phyloP scores from a whole-genome alignment of 2,329 filamentous ascomycete genomes.

The Torrubiellomyces zombiae region DNA sequence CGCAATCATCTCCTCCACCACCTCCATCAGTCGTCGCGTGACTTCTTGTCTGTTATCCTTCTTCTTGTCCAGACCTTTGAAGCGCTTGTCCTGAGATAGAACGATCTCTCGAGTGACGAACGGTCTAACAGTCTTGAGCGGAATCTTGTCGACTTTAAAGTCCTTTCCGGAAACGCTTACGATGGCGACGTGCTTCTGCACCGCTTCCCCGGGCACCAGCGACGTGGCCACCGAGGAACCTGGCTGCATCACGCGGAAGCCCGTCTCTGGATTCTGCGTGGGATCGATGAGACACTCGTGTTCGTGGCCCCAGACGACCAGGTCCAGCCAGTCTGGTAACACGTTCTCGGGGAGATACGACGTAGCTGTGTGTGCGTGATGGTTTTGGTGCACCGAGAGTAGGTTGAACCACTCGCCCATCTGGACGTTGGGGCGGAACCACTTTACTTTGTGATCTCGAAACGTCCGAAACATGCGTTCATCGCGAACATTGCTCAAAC shows the following conservation, averaged over 20 bases:
- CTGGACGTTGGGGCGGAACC: slow-evolving; percentile 69
- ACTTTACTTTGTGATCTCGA: slow-evolving; percentile 81
- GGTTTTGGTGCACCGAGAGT: slow-evolving; percentile 90
- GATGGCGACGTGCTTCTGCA: slow-evolving; percentile 79
- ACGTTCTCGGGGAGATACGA: slow-evolving; percentile 92
- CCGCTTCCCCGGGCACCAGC: slow-evolving; percentile 74
- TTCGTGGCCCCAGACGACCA: slow-evolving; percentile 94
- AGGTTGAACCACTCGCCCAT: slow-evolving; percentile 89
- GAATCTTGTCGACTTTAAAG: slow-evolving; percentile 64
- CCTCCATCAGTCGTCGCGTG: slow-evolving; percentile 55
- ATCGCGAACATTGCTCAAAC: slow-evolving; percentile 89
- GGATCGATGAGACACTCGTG: slow-evolving; percentile 92
- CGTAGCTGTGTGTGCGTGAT: slow-evolving; percentile 78
- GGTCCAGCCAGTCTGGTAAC: slow-evolving; percentile 75
- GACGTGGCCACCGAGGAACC: slow-evolving; percentile 94
- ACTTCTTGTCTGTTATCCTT: slow-evolving; percentile 72
- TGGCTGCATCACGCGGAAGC: slow-evolving; percentile 92
- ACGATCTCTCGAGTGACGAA: slow-evolving; percentile 77
- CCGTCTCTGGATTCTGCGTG: slow-evolving; percentile 64
- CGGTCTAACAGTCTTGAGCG: slow-evolving; percentile 75
- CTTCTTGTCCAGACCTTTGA: slow-evolving; percentile 62
- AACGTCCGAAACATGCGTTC: slow-evolving; percentile 92
- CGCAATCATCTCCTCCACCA: slow-evolving; percentile 77
- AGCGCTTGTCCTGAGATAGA: slow-evolving; percentile 56
- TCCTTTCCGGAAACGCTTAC: slow-evolving; percentile 68